Conservation (phyloP, 805 yeast species). For the Candida oleophila region DNA sequence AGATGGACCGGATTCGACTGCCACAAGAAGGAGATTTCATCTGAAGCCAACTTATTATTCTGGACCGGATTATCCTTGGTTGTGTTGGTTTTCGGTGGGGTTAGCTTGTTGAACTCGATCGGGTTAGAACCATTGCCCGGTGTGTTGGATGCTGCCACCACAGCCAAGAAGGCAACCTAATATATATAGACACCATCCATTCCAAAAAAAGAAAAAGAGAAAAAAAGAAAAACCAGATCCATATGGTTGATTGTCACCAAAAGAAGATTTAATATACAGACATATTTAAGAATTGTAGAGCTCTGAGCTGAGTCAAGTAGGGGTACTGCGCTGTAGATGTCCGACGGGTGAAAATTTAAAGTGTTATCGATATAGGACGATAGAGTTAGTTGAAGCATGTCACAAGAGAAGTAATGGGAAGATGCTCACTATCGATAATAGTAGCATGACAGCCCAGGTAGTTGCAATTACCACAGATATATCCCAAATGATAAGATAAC, state of each 20-base stretch:
- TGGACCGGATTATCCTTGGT: conserved; percentile 59
- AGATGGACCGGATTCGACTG: conserved; percentile 61
- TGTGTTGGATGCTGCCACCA: conserved; percentile 59
- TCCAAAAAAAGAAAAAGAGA: not conserved
- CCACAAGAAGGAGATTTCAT: conserved; percentile 64
- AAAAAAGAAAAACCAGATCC: not conserved
- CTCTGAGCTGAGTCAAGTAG: not conserved
- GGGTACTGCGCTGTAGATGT: too few species aligned
- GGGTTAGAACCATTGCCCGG: conserved; percentile 70
- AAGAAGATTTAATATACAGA: not conserved
- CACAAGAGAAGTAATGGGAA: too few species aligned
- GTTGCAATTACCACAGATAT: too few species aligned
- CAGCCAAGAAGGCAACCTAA: conserved; percentile 33
- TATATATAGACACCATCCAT: not conserved
- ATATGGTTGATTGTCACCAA: not conserved
- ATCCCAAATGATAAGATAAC: too few species aligned
- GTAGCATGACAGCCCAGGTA: too few species aligned
- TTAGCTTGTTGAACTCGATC: conserved; percentile 50
- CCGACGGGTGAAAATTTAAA: too few species aligned
- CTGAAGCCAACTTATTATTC: conserved; percentile 64
- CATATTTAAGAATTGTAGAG: not conserved
- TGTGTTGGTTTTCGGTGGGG: conserved; percentile 48
- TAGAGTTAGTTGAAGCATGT: too few species aligned
- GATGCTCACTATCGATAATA: too few species aligned
- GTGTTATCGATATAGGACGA: not conserved